Percentiles rank a stretch among this genome's conserved stretches.
Evolutionary conservation across 2,329 filamentous ascomycete species (phyloP).

Genomic region (Aureobasidium sp.): DNA sequence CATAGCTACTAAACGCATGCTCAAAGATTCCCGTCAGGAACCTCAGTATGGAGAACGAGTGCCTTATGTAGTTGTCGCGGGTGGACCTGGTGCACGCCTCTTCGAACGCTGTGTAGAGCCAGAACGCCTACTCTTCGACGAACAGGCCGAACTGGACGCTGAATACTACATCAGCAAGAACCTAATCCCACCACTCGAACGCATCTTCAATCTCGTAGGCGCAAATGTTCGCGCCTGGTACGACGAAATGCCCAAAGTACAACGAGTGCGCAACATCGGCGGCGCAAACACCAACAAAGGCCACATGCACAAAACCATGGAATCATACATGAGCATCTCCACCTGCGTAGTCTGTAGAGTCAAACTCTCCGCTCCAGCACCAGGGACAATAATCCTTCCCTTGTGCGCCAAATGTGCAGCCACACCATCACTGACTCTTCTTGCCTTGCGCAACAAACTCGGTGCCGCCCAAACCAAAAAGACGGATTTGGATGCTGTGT

Average conservation of each 20-base stretch:
- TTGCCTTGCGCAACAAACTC: constrained; percentile 55
- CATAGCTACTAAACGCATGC: constrained; percentile 79
- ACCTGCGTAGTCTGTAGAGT: constrained; percentile 69
- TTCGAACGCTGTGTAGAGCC: constrained; percentile 87
- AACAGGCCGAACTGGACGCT: constrained; percentile 74
- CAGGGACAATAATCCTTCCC: constrained; percentile 25
- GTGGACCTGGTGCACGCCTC: constrained; percentile 74
- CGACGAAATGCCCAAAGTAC: constrained; percentile 90
- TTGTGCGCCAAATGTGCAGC: constrained; percentile 53
- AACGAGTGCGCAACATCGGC: constrained; percentile 61
- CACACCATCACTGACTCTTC: constrained; percentile 51
- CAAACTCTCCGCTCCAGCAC: constrained; percentile 39
- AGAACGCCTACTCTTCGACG: constrained; percentile 68
- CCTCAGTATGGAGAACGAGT: constrained; percentile 93
- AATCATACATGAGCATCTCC: constrained; percentile 80
- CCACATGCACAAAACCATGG: constrained; percentile 58
- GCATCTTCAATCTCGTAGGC: constrained; percentile 93
- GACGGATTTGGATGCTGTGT: constrained; percentile 59
- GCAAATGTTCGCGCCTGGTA: constrained; percentile 89
- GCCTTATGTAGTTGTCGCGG: constrained; percentile 86
- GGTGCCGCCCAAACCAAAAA: constrained; percentile 55
- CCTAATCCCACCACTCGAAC: constrained; percentile 84
- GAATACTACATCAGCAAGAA: constrained; percentile 98
- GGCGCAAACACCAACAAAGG: constrained; percentile 15
- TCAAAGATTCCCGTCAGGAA: constrained; percentile 75